These are phyloP conservation scores for Cystobasidiaceae sp. DNA, from an alignment of 1,284 basidiomycete species.

Conservation along the genomic window DNA sequence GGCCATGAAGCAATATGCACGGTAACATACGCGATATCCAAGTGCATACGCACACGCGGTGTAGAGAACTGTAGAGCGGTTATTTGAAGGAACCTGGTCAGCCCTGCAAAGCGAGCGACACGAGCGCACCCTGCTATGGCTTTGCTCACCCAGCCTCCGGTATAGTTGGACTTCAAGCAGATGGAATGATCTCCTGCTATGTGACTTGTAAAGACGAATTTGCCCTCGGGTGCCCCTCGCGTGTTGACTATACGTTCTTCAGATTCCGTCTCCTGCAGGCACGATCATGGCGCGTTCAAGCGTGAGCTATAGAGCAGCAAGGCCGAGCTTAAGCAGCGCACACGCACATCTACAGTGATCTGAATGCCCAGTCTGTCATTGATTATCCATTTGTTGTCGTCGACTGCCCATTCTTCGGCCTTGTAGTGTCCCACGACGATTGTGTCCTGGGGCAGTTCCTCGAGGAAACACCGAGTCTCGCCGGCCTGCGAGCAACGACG, in stretches of 20 bases:
- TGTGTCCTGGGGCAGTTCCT: conserved; percentile 94
- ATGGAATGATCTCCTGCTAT: conserved; percentile 95
- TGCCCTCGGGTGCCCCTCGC: conserved; percentile 78
- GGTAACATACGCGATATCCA: conserved; percentile 72
- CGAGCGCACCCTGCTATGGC: too few relatives aligned
- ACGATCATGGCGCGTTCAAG: too few relatives aligned
- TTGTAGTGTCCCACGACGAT: conserved; percentile 94
- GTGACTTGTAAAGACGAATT: conserved; percentile 96
- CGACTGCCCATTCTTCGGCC: conserved; percentile 83
- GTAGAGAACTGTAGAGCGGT: conserved; percentile 63
- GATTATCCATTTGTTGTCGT: conserved; percentile 61
- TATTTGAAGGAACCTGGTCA: neutral
- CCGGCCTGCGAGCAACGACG: conserved; percentile 40
- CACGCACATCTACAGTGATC: conserved; percentile 76
- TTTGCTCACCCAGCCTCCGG: conserved; percentile 61
- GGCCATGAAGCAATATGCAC: too few relatives aligned
- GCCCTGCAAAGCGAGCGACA: too few relatives aligned
- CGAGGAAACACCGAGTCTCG: conserved; percentile 70
- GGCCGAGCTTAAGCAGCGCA: too few relatives aligned
- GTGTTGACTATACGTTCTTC: conserved; percentile 76
- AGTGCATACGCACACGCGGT: conserved; percentile 87
- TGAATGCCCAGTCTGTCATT: conserved; percentile 79
- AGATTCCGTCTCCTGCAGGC: conserved; percentile 66
- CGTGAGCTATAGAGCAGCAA: too few relatives aligned
- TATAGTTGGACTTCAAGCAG: conserved; percentile 83